Evolutionary conservation across 345 rosid species (phyloP), one percentile per base, ranked within the genome.

Genomic region (Hibiscus mutabilis): DNA sequence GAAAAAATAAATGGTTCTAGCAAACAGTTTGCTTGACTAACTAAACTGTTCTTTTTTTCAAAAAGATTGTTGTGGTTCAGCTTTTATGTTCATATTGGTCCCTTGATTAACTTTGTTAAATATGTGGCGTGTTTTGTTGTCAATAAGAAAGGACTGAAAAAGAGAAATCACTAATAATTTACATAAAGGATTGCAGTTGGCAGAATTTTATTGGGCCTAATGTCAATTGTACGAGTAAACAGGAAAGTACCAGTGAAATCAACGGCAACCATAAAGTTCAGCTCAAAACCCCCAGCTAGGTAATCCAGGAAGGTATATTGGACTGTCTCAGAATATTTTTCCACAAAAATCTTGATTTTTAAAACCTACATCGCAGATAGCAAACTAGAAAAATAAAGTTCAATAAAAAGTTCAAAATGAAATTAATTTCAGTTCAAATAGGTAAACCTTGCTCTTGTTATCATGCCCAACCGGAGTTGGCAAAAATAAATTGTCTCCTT

Each of bases 191-290:
- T 33, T 25, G 58, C 70, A 47, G 24, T 8, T 24, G 33, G 56
- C 15, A 10, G 12, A 46, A 46, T 66, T 16, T 64, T 42, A 13
- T 8, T 5, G 12, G 31, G 57, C 18, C 55, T 18, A 55, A 37
- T 12, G 4, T 52, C 24, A 29, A 61, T 6, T 40, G 33, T 49
- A n/a, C 31, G 31, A 44, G 64, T 59, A 62, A 74, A 73, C 75
- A 55, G 78, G 73, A 24, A 64, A 52, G 63, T 79, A 93, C 98
- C 98, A 1, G 98, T 93, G 79, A 89, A 93, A 85, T 93, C 98
- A 75, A 93, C 74, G 62, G 98, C 98, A 69, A 89, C 91, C 97
- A 93, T 93, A 87, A 93, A 91, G 83, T 88, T 91, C 72, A 93
- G 81, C 79, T 93, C 96, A 51, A 83, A 93, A 73, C 98, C 98